These are phyloP conservation scores for Hanseniaspora nectarophila DNA, from an alignment of 805 yeast species.

Conservation along the genomic window DNA sequence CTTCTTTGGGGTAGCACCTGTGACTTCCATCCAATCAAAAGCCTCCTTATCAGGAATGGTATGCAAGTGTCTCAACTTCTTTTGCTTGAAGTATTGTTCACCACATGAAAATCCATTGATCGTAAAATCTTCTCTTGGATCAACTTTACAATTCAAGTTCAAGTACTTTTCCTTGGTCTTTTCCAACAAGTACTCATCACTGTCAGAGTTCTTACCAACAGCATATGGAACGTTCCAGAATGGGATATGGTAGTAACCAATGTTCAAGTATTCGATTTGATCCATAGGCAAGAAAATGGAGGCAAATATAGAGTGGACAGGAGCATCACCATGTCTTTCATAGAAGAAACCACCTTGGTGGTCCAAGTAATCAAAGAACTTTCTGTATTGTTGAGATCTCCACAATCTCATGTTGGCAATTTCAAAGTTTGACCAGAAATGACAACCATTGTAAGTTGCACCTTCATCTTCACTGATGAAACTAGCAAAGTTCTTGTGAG, in stretches of 20 bases:
- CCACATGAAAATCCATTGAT: conserved; percentile 62
- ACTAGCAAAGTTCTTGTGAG: conserved; percentile 42
- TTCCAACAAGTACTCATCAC: background rate
- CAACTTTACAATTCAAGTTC: conserved; percentile 53
- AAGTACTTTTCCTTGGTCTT: conserved; percentile 39
- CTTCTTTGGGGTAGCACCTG: conserved; percentile 3
- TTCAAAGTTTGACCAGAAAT: conserved; percentile 75
- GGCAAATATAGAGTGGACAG: conserved; percentile 72
- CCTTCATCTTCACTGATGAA: conserved; percentile 57
- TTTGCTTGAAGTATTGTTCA: conserved; percentile 42
- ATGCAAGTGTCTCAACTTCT: conserved; percentile 41
- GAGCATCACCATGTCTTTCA: conserved; percentile 92
- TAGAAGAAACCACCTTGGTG: conserved; percentile 65
- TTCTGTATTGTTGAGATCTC: conserved; percentile 44
- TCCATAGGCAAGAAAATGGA: conserved; percentile 44
- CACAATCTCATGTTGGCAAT: conserved; percentile 61
- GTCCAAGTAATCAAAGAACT: conserved; percentile 54
- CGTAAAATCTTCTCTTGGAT: conserved; percentile 60
- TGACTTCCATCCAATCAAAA: background rate
- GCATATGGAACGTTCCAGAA: conserved; percentile 57
- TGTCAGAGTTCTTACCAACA: conserved; percentile 2
- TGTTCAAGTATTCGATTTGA: conserved; percentile 58
- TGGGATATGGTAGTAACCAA: conserved; percentile 68
- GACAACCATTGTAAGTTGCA: conserved; percentile 57
- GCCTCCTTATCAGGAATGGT: conserved; percentile 25